Percentiles rank a stretch among this genome's conserved stretches.
These are phyloP conservation scores for Spergularia bocconei DNA, from an alignment of 148 eudicot genomes.

Conservation along the genomic window DNA sequence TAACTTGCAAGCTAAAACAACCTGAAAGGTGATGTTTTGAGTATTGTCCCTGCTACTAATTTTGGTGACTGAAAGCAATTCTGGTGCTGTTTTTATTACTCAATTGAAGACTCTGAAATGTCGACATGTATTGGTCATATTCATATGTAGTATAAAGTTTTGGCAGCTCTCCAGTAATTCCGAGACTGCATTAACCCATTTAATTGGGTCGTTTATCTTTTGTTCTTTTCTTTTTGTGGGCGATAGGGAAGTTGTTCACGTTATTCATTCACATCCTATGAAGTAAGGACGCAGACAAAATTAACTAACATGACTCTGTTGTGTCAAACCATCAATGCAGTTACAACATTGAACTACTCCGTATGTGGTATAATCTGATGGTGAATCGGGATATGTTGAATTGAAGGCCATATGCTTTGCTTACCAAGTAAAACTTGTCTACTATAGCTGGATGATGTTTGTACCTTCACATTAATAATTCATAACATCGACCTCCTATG, in stretches of 20 bases:
- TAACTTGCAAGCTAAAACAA: conserved; percentile 5
- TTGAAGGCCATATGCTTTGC: too few species aligned
- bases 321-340: background rate
- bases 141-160: background rate
- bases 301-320: background rate
- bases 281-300: background rate
- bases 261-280: background rate
- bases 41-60: background rate
- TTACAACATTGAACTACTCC: background rate
- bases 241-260: background rate
- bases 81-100: conserved; percentile 4
- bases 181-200: background rate
- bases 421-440: background rate
- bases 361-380: background rate
- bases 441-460: background rate
- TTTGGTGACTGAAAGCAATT: background rate
- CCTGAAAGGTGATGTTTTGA: background rate
- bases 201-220: background rate
- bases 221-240: background rate
- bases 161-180: background rate
- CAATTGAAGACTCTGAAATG: background rate
- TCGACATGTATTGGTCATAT: conserved; percentile 3
- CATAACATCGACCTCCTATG: too few species aligned
- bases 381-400: background rate
- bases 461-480: too few species aligned